Evolutionary conservation across 1,284 basidiomycete species (phyloP).

Genomic region (Melampsora americana): DNA sequence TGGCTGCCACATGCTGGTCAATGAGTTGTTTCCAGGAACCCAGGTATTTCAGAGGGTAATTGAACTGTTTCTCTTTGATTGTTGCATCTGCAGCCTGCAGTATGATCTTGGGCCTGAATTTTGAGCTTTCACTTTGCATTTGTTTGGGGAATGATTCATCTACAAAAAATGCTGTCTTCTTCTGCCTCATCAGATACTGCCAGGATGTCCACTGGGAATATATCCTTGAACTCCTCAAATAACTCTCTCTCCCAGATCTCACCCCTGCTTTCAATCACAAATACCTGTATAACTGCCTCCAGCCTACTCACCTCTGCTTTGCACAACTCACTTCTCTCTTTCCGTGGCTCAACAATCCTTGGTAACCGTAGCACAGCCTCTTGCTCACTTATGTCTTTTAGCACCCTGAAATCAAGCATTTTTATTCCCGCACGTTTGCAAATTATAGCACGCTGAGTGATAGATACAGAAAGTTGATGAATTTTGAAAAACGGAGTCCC

Average conservation of each 20-base stretch:
- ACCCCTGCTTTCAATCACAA: no score
- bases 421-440: not conserved
- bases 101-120: not conserved
- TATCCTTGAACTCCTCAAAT: not conserved
- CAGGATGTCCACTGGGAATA: constrained; percentile 8
- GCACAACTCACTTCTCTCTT: not conserved
- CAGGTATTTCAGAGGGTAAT: constrained; percentile 22
- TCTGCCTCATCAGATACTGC: constrained; percentile 10
- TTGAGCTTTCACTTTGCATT: constrained; percentile 50
- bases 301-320: not conserved
- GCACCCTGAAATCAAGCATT: not conserved
- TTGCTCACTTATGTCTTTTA: not conserved
- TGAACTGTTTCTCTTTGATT: constrained; percentile 39
- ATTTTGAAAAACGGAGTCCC: not conserved
- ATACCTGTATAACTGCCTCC: no score
- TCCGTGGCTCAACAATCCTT: no score
- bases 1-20: constrained; percentile 38
- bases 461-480: not conserved
- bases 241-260: not conserved
- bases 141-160: constrained; percentile 46
- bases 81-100: constrained; percentile 12
- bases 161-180: not conserved
- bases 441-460: not conserved
- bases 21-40: constrained; percentile 33
- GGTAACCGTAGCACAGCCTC: no score